Base-by-base conservation (phyloP, 805 yeast species). In the Kuraishia borneana region DNA sequence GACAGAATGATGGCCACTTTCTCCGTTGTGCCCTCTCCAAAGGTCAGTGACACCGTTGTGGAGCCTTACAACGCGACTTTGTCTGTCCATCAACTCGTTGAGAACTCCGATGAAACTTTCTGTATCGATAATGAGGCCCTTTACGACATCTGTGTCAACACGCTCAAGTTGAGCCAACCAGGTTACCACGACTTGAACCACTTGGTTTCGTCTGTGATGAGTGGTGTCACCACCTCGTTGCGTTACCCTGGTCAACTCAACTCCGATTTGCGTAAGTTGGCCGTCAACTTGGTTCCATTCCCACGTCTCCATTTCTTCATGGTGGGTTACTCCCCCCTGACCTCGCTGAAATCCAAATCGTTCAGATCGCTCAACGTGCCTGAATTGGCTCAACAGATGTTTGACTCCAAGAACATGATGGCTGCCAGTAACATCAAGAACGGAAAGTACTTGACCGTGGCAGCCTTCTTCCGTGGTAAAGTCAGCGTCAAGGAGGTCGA, bases 1-100 rank as follows among this genome's bases (percentile, higher is more conserved):
- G 96, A 87, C 61, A 76, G 95, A 66, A 87, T 87, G 95, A 76
- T 84, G 81, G 94, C 95, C 18, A 84, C 95, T 21, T 87, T 84
- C 54, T 85, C 95, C 8, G 95, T 87, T 38, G 79, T 85, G 43
- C 96, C 96, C 32, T 81, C 94, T 28, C 92, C 94, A 49, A 82
- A 82, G 58, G 85, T 81, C 35, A 79, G 92, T 25, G 96, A 87
- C 54, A 85, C 96, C 30, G 95, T 87, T 46, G 89, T 84, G 40
- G 96, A 87, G 65, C 96, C 96, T 36, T 87, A 87, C 66, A 87
- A 87, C 51, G 94, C 96, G 18, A 83, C 94, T 18, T 68, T 87
- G 47, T 84, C 96, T 13, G 73, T 85, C 44, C 94, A 87, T 56
- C 95, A 87, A 63, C 73, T 87, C 56, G 84, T 87, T 38, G 96